Percentiles rank a stretch among this genome's conserved stretches.
Evolutionary conservation across 2,329 filamentous ascomycete genomes (phyloP).

Genomic region (Paraphaeosphaeria sporulosa): DNA sequence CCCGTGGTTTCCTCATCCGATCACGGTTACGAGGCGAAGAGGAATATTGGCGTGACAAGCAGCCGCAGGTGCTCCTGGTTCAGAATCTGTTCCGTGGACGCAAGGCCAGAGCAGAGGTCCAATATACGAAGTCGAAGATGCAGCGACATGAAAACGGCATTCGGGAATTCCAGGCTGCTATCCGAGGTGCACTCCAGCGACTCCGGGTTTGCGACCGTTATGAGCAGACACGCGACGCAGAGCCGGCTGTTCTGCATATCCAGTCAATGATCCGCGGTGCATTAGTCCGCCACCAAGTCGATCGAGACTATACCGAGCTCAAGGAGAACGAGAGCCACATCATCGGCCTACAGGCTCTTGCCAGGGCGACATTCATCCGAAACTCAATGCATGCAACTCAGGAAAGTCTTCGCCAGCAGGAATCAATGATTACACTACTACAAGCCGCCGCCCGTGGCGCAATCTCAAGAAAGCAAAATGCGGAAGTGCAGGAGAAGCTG

Average conservation of each 20-base stretch:
- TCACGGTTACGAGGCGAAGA: slow-evolving; percentile 68
- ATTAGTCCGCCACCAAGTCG: slow-evolving; percentile 66
- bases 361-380: slow-evolving; percentile 53
- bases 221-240: slow-evolving; percentile 67
- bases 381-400: slow-evolving; percentile 44
- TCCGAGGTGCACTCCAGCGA: slow-evolving; percentile 58
- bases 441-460: slow-evolving; percentile 71
- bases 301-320: slow-evolving; percentile 44
- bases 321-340: slow-evolving; percentile 58
- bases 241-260: slow-evolving; percentile 63
- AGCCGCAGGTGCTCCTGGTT: slow-evolving; percentile 76
- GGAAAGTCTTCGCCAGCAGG: slow-evolving; percentile 47
- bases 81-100: slow-evolving; percentile 81
- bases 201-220: slow-evolving; percentile 60
- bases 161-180: slow-evolving; percentile 64
- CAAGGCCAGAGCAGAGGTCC: slow-evolving; percentile 58
- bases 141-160: slow-evolving; percentile 56
- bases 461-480: slow-evolving; percentile 51
- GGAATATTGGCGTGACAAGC: slow-evolving; percentile 72
- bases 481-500: slow-evolving; percentile 51
- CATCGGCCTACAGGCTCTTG: slow-evolving; percentile 49
- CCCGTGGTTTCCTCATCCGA: slow-evolving; percentile 78
- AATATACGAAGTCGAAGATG: slow-evolving; percentile 56
- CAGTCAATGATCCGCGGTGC: slow-evolving; percentile 70
- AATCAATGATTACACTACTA: slow-evolving; percentile 58